phyloP scores from a whole-genome alignment of 139 green algal genomes.

The Astrephomene gubernaculifera region DNA sequence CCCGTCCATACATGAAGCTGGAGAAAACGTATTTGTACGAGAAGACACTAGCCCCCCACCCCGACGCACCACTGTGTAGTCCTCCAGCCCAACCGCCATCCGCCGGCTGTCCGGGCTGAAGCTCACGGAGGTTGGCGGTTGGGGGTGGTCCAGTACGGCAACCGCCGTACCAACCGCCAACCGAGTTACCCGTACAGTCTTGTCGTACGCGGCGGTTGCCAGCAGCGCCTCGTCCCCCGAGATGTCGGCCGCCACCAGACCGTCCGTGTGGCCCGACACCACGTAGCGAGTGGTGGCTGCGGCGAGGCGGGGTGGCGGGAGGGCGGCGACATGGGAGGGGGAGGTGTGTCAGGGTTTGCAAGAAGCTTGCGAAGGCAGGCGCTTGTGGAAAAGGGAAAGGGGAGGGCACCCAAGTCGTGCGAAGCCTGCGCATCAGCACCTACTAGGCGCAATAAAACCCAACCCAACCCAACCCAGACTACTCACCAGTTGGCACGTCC shows the following conservation, averaged over 20 bases:
- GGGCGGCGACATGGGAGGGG: conserved; percentile 37
- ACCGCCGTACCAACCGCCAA: conserved; percentile 47
- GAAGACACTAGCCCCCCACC: background rate
- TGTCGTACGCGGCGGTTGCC: conserved; percentile 64
- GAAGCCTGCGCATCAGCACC: too few relatives aligned
- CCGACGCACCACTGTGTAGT: conserved; percentile 38
- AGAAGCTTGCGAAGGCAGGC: background rate
- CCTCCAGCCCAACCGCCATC: conserved; percentile 52
- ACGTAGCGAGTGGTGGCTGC: conserved; percentile 42
- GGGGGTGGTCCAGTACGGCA: conserved; percentile 48
- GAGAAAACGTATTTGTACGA: too few relatives aligned
- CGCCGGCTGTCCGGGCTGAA: conserved; percentile 51
- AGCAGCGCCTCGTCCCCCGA: conserved; percentile 57
- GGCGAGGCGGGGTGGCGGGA: conserved; percentile 1
- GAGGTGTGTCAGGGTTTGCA: background rate
- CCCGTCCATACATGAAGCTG: too few relatives aligned
- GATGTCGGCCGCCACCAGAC: conserved; percentile 51
- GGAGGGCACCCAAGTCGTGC: too few relatives aligned
- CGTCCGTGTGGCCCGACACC: conserved; percentile 71
- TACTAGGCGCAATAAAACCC: too few relatives aligned
- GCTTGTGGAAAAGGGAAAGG: background rate
- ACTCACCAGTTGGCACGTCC: conserved; percentile 19
- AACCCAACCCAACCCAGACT: too few relatives aligned
- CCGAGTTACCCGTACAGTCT: conserved; percentile 53
- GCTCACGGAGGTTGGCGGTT: conserved; percentile 25